Base-by-base conservation (phyloP, 768 basidiomycete genomes). In the Mycena metata region DNA sequence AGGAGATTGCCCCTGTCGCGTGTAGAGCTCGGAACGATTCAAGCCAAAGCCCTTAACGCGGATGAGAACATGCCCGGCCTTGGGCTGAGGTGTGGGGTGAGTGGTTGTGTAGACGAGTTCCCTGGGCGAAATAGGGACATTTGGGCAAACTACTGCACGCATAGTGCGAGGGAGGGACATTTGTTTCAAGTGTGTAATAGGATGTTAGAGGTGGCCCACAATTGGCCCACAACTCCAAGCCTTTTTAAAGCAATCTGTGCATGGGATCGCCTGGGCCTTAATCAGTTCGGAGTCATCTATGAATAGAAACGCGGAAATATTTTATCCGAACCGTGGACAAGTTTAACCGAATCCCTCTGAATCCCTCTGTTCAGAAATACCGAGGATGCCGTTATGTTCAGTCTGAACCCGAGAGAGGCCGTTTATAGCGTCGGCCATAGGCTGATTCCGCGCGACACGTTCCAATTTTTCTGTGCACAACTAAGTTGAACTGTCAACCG, bases 111-210 rank as follows among this genome's bases (percentile, higher is more conserved):
- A 75, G 46, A 75, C 64, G 15, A 76, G 72, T 17, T 69, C 56
- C 21, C 63, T 19, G 15, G 75, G 73, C 5, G 69, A 50, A 43
- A 76, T 74, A n/a, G 72, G 75, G 26, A 70, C 74, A 17, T 59
- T 45, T 23, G 75, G 74, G 69, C 75, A 76, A 21, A 75, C 61
- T 21, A 75, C 69, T 17, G 74, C 75, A 51, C 75, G 75, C 75
- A 76, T 74, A 23, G 69, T 69, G 35, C 56, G 60, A 17, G 62
- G 60, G 23, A 69, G 47, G 21, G 67, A 64, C 67, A 69, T 68
- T 16, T 26, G 57, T 4, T 46, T 35, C 57, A 45, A 35, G 12
- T 47, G 33, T 47, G 39, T 36, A 46, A 13, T 43, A 54, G 11
- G 8, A 57, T 4, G 43, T 36, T 41, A 39, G 11, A 58, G 36